Evolutionary conservation across 2,329 filamentous ascomycete species (phyloP), one percentile per base, ranked within the genome.

Genomic region (Apiospora hydei): DNA sequence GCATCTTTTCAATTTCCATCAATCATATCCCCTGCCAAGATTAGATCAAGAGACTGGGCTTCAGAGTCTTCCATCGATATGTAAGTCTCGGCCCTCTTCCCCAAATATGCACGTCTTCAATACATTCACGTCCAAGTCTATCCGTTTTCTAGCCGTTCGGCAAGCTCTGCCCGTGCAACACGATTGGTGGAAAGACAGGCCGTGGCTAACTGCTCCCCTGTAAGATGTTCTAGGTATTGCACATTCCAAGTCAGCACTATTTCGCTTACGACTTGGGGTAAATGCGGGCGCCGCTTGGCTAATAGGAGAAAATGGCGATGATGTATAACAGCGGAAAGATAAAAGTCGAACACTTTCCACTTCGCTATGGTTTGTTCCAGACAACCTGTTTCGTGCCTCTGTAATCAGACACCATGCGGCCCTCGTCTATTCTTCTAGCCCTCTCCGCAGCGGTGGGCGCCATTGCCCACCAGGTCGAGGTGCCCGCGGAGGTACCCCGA

Each of bases 401-500:
- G 34, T 34, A 64, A 7, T 66, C 49, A 49, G 64, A 67, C 71
- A 76, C 68, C 21, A 79, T 79, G 77, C 76, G 77, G 69, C 72
- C 74, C 53, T 77, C 74, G 67, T 74, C 41, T 64, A 44, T 78
- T 34, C 71, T 78, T 43, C 47, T 74, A 5, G 69, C 75, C 21
- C 70, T 79, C 66, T 75, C 77, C 16, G 76, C 75, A n/a, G 74
- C 77, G 14, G 75, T 74, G n/a, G 74, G 77, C 46, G 74, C 75
- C 10, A 51, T 77, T 26, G 73, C 78, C 11, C 75, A 73, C 51
- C 68, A 74, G 53, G 69, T 75, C n/a, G 75, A 79, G 67, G 74
- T 81, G 4, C 80, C 81, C 7, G 74, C 79, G 16, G 77, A 78
- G 47, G 76, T 83, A 66, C 82, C 82, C 4, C 78, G 81, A 57